Conservation (phyloP, 1,139 yeast species). For the Lodderomyces pseudojiufengensis region DNA sequence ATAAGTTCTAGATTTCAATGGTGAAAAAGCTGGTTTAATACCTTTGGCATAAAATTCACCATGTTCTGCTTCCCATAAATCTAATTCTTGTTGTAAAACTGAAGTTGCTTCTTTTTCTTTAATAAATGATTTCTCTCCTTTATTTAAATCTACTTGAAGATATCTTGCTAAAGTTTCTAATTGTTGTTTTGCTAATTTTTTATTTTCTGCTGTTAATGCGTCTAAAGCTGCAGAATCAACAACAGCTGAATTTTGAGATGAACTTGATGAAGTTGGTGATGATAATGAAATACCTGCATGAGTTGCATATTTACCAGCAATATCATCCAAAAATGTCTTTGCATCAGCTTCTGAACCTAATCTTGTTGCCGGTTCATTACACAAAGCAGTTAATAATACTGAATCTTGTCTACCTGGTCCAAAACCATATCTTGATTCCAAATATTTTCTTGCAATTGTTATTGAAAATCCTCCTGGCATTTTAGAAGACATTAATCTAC, state of each 20-base stretch:
- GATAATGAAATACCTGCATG: conserved; percentile 73
- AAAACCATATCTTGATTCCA: conserved; percentile 87
- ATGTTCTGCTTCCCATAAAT: conserved; percentile 89
- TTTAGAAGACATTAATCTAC: conserved; percentile 90
- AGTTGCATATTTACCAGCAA: conserved; percentile 83
- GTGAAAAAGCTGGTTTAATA: conserved; percentile 83
- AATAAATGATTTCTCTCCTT: conserved; percentile 82
- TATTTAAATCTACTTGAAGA: conserved; percentile 84
- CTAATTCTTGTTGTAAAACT: conserved; percentile 83
- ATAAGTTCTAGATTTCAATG: conserved; percentile 90
- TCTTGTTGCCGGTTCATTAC: conserved; percentile 89
- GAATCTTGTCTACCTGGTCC: conserved; percentile 94
- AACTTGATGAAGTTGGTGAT: conserved; percentile 51
- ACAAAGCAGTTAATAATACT: conserved; percentile 74
- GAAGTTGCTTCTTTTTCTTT: conserved; percentile 86
- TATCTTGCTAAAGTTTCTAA: conserved; percentile 92
- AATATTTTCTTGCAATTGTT: conserved; percentile 85
- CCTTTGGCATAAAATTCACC: conserved; percentile 95
- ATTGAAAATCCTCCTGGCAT: conserved; percentile 99
- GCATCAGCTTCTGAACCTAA: conserved; percentile 85
- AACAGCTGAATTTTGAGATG: conserved; percentile 77
- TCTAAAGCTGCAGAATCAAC: conserved; percentile 96
- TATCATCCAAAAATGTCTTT: conserved; percentile 76
- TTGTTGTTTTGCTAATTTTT: conserved; percentile 88
- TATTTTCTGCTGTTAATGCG: conserved; percentile 87